phyloP scores from a whole-genome alignment of 352 stramenopile genomes.

The Phytophthora crassamura region DNA sequence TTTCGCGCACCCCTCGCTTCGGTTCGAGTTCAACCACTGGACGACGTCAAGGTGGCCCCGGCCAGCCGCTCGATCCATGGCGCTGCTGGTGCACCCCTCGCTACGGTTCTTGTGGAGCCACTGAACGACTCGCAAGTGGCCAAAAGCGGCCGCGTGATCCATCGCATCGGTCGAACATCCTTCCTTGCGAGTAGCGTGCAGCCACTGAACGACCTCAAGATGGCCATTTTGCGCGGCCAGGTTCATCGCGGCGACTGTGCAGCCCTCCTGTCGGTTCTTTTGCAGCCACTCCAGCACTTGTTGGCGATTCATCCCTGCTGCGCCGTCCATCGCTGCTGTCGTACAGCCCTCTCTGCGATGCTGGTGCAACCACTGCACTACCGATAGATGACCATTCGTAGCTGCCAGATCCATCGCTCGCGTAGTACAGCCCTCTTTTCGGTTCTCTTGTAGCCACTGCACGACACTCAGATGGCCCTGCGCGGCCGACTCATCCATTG shows the following conservation, averaged over 20 bases:
- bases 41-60: slow-evolving; percentile 29
- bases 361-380: slow-evolving; percentile 37
- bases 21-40: slow-evolving; percentile 24
- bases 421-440: slow-evolving; percentile 38
- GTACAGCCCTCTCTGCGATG: slow-evolving; percentile 37
- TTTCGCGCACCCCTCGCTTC: slow-evolving; percentile 30
- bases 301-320: slow-evolving; percentile 22
- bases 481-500: slow-evolving; percentile 40
- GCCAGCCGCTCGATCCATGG: slow-evolving; percentile 31
- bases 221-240: slow-evolving; percentile 28
- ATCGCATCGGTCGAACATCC: slow-evolving; percentile 28
- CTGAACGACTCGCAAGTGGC: slow-evolving; percentile 27
- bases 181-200: slow-evolving; percentile 27
- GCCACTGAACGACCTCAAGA: slow-evolving; percentile 28
- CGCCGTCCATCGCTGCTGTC: slow-evolving; percentile 31
- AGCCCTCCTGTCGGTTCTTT: slow-evolving; percentile 30
- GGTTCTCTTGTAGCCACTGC: slow-evolving; percentile 31
- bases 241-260: slow-evolving; percentile 34
- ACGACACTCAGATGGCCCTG: slow-evolving; percentile 33
- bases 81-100: slow-evolving; percentile 31
- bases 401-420: slow-evolving; percentile 36
- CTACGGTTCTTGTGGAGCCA: slow-evolving; percentile 31
- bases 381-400: slow-evolving; percentile 32
- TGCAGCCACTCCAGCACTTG: slow-evolving; percentile 38
- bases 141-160: slow-evolving; percentile 32